phyloP scores from a whole-genome alignment of 805 yeast species.

The Saturnispora besseyi region DNA sequence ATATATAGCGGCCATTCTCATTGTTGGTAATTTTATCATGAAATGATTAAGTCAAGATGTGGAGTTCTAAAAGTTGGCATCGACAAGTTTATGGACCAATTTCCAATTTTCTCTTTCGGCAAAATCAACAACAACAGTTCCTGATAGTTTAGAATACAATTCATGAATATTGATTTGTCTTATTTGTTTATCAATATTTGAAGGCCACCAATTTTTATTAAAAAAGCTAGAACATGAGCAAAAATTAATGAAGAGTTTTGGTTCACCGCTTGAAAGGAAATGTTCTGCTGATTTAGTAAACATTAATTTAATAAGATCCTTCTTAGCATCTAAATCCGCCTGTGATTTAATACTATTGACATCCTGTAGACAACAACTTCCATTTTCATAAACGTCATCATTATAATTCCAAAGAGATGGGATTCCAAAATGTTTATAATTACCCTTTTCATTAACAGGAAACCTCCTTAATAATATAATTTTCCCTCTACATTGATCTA shows the following conservation, averaged over 20 bases:
- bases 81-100: constrained; percentile 18
- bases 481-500: constrained; percentile 61
- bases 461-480: constrained; percentile 60
- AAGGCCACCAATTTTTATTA: constrained; percentile 68
- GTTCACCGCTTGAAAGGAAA: constrained; percentile 27
- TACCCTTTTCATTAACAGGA: constrained; percentile 44
- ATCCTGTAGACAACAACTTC: constrained; percentile 59
- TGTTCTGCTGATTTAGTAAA: constrained; percentile 41
- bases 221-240: constrained; percentile 68
- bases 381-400: constrained; percentile 57
- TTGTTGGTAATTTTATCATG: no score
- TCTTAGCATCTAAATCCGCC: constrained; percentile 48
- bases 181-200: constrained; percentile 49
- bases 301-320: constrained; percentile 46
- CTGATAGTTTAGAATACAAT: constrained; percentile 46
- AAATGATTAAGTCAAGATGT: no score
- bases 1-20: neutral
- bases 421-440: constrained; percentile 42
- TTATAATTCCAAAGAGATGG: constrained; percentile 66
- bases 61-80: neutral
- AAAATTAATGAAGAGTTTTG: constrained; percentile 61
- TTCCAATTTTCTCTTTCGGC: constrained; percentile 56
- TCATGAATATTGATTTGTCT: constrained; percentile 35
- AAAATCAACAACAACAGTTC: constrained; percentile 61
- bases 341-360: constrained; percentile 52